Conservation (phyloP, 169 alveolate genomes). For the Perkinsus chesapeaki region DNA sequence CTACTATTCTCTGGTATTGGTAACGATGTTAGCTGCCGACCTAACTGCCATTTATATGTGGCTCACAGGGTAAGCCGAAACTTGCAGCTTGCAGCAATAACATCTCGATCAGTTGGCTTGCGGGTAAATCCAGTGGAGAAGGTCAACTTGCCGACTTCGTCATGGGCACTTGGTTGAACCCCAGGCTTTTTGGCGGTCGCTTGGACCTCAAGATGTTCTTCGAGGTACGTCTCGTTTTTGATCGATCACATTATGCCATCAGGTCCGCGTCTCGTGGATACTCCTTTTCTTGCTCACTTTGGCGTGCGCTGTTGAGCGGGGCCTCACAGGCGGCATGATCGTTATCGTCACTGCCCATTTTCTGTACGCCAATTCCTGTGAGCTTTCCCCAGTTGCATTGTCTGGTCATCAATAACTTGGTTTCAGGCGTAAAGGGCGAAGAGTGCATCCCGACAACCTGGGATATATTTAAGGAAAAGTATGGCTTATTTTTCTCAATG, state of each 20-base stretch:
- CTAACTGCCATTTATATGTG: slow-evolving; percentile 3
- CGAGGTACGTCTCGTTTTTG: neutral
- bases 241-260: slow-evolving; percentile 3
- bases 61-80: neutral
- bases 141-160: slow-evolving; percentile 15
- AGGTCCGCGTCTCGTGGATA: slow-evolving; percentile 20
- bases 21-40: slow-evolving; percentile 7
- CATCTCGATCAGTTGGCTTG: neutral
- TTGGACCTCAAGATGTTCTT: slow-evolving; percentile 22
- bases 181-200: slow-evolving; percentile 15
- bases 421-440: slow-evolving; percentile 18
- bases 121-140: slow-evolving; percentile 7
- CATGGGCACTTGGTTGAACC: slow-evolving; percentile 24
- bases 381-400: neutral
- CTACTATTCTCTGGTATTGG: slow-evolving; percentile 6
- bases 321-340: slow-evolving; percentile 15
- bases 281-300: slow-evolving; percentile 14
- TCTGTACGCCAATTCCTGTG: slow-evolving; percentile 20
- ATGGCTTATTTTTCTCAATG: neutral
- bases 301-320: slow-evolving; percentile 8
- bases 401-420: neutral
- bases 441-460: slow-evolving; percentile 25
- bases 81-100: neutral
- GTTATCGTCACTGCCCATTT: neutral
- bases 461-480: slow-evolving; percentile 25